Evolutionary conservation across 768 basidiomycete species (phyloP), one percentile per base, ranked within the genome.

Genomic region (Omphalotus guepiniiformis): DNA sequence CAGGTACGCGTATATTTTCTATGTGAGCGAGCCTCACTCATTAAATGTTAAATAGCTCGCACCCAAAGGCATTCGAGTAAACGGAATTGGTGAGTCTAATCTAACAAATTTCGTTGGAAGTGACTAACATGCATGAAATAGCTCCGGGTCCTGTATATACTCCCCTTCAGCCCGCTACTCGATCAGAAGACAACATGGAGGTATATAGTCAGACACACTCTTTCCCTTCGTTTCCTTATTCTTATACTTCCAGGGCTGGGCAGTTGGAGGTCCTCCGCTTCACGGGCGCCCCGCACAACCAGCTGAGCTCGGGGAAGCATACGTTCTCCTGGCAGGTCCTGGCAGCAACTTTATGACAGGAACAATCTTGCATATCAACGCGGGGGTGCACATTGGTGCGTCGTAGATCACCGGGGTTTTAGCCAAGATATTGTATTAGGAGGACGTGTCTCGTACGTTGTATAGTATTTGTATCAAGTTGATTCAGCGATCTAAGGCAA

Each of bases 111-210:
- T n/a, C n/a, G n/a, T n/a, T n/a, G n/a, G n/a, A 58, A 30, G 40
- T 39, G 18, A 21, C 26, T 30, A 15, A 15, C 12, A n/a, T n/a
- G n/a, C n/a, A n/a, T n/a, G 52, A 38, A 42, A 47, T 12, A 32
- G 70, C 70, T 2, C 72, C 75, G 21, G 79, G 82, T 2, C 79
- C 78, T 7, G 73, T 82, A 38, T 69, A 75, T 54, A 81, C 81
- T 0, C 74, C 81, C 0, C 68, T 83, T 4, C 81, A 82, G 54
- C 73, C 81, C 4, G 72, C 76, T 0, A 78, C 76, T 3, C 68
- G 80, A 41, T 61, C 69, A 0, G 68, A 69, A 5, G 78, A 82
- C 27, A 66, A 78, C 54, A 82, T 80, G 78, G 76, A 82, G n/a
- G n/a, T n/a, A n/a, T n/a, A n/a, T n/a, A n/a, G n/a, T 5, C 11